Conservation (phyloP, 345 rosid genomes). For the Citrus hindsii region DNA sequence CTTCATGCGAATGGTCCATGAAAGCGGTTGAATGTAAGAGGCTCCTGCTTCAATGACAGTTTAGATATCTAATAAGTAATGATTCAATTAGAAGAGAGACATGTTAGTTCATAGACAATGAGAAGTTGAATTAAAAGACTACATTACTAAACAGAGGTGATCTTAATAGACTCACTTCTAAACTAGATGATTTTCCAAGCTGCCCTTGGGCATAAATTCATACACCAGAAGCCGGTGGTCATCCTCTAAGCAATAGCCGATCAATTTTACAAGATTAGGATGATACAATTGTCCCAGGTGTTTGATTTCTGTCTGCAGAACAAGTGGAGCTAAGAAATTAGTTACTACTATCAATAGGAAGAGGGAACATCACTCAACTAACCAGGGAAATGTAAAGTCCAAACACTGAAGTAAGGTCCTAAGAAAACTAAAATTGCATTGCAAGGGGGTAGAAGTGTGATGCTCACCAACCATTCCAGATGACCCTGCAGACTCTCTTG, state of each 20-base stretch:
- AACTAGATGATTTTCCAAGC: constrained; percentile 93
- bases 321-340: constrained; percentile 10
- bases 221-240: constrained; percentile 90
- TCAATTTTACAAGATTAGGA: constrained; percentile 78
- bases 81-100: no score
- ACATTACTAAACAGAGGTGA: neutral
- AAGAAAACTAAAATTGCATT: neutral
- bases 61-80: neutral
- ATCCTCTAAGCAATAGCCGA: constrained; percentile 93
- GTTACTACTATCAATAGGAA: neutral
- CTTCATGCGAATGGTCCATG: constrained; percentile 80
- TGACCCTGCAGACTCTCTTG: constrained; percentile 92
- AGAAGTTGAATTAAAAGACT: neutral
- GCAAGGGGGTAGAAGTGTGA: neutral
- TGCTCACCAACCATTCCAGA: constrained; percentile 91
- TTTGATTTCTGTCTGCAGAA: constrained; percentile 75
- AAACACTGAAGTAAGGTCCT: neutral
- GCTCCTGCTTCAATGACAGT: constrained; percentile 41
- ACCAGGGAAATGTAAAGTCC: neutral
- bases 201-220: constrained; percentile 92
- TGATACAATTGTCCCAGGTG: constrained; percentile 80
- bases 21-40: constrained; percentile 62
- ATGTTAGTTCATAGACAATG: neutral
- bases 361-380: neutral
- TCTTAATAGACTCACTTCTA: constrained; percentile 47